A percentile compares a stretch with the other conserved stretches of the same genome.
Conservation (phyloP, 352 stramenopile genomes). For the Globisporangium spinosum region DNA sequence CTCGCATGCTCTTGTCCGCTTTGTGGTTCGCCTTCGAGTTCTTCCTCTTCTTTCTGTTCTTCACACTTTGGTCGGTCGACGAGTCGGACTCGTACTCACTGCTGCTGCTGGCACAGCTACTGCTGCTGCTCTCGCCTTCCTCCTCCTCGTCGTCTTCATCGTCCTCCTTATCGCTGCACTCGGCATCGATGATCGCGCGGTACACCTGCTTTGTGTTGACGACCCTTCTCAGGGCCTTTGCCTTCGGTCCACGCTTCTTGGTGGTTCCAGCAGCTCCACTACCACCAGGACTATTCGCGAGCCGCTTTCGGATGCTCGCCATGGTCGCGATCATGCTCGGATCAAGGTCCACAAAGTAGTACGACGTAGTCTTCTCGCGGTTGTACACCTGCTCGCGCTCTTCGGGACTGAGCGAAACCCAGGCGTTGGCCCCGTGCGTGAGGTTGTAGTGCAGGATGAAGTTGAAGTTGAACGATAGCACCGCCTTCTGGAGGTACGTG, state of each 20-base stretch:
- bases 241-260: not conserved
- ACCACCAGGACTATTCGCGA: not conserved
- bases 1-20: not conserved
- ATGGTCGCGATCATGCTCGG: not conserved
- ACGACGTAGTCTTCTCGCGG: slow-evolving; percentile 6
- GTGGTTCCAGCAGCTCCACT: not conserved
- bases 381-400: slow-evolving; percentile 1
- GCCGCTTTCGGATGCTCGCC: not conserved
- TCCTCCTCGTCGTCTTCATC: not conserved
- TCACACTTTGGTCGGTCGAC: not conserved
- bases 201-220: not conserved
- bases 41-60: not conserved
- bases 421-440: slow-evolving; percentile 3
- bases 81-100: not conserved
- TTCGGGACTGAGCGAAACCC: not conserved
- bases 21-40: not conserved
- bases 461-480: slow-evolving; percentile 11
- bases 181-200: not conserved
- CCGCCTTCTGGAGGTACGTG: not conserved
- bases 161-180: not conserved
- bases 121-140: not conserved
- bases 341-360: slow-evolving; percentile 14
- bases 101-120: not conserved
- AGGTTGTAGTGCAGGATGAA: slow-evolving; percentile 12
- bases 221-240: not conserved